These are phyloP conservation scores for Trypethelium eluteriae DNA, from an alignment of 495 filamentous ascomycete genomes.

Conservation along the genomic window DNA sequence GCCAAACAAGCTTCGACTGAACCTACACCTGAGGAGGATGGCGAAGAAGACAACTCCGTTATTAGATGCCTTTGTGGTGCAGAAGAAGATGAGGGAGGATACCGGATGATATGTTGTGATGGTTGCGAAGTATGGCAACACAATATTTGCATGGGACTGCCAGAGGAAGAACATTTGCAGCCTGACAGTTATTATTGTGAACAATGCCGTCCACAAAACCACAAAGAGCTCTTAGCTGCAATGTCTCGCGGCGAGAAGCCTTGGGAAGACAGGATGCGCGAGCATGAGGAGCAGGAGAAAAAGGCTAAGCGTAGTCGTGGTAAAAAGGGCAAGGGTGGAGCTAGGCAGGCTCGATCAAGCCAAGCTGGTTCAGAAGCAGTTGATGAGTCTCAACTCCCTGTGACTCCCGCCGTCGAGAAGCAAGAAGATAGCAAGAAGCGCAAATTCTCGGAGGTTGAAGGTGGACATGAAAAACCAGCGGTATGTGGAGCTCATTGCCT, in stretches of 20 bases:
- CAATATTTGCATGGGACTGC: slow-evolving; percentile 86
- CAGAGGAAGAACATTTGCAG: slow-evolving; percentile 63
- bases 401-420: background rate
- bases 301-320: slow-evolving; percentile 26
- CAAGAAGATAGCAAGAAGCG: slow-evolving; percentile 6
- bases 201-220: slow-evolving; percentile 73
- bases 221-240: slow-evolving; percentile 64
- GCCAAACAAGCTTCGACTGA: slow-evolving; percentile 47
- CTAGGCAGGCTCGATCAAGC: slow-evolving; percentile 37
- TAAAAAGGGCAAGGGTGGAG: slow-evolving; percentile 44
- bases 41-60: slow-evolving; percentile 60
- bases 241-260: slow-evolving; percentile 72
- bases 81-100: slow-evolving; percentile 71
- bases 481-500: background rate
- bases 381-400: background rate
- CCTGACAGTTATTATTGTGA: slow-evolving; percentile 85
- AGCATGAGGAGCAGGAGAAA: slow-evolving; percentile 28
- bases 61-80: slow-evolving; percentile 93
- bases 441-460: slow-evolving; percentile 31
- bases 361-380: slow-evolving; percentile 37
- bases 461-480: slow-evolving; percentile 37
- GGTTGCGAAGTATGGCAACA: slow-evolving; percentile 91
- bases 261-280: slow-evolving; percentile 53
- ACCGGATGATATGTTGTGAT: slow-evolving; percentile 87
- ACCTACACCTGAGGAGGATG: slow-evolving; percentile 52